Base-by-base conservation (phyloP, 192 early-diverging fungal genomes). In the Backusella liffmaniae region DNA sequence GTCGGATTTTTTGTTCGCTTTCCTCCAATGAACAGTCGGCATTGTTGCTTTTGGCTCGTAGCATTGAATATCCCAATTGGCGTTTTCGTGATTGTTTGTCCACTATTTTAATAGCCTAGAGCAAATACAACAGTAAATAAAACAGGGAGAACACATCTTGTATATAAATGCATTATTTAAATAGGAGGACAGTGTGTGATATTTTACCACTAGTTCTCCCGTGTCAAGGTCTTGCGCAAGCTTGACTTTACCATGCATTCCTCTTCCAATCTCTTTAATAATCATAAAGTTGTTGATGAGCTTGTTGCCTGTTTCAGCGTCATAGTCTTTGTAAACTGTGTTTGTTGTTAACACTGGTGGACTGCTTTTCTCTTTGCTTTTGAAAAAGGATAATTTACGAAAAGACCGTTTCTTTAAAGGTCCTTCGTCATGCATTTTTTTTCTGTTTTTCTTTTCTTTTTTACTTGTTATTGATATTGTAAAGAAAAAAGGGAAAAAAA, bases 241-340 rank as follows among this genome's bases (percentile, higher is more conserved):
- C 81, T 97, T 97, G 51, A 99, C 97, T 84, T 98, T 98, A 44
- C 97, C 97, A 74, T 99, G 96, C 9, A 94, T 93, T 41, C 97
- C 97, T 30, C 97, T 86, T 8, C 97, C 97, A 12, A 99, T 85
- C 80, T 97, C 96, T 66, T 86, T 85, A 9, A 98, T 80, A 10
- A 99, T 90, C 86, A 96, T 92, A 83, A 97, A 99, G 70, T 97
- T 89, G 83, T 99, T 99, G 78, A 99, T 94, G 88, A 94, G 93
- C 76, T 99, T 99, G 82, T 93, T 92, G 18, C 97, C 97, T 0
- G 94, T 94, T 49, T 79, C 83, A 51, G 91, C 89, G 77, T 98
- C 95, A 80, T 93, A 91, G 67, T 94, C 91, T 46, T 95, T 91
- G 74, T 90, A 90, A 80, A 98, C 93, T 46, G 85, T 90, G 67